Conservation (phyloP, 371 early-diverging fungal genomes). For the Saksenaea oblongispora region DNA sequence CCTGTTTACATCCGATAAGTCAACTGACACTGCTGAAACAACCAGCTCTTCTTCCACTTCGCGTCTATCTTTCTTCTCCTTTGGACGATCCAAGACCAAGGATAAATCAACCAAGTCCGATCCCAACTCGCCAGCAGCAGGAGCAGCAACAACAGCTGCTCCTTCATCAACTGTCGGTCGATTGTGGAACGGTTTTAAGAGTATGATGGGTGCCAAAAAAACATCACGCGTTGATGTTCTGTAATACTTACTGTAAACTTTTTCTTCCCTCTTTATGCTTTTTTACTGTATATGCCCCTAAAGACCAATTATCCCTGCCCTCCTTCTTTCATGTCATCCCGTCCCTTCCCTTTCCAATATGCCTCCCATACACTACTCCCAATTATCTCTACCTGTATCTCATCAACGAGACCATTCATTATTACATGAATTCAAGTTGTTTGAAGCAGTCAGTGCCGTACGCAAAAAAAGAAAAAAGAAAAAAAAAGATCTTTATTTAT, state of each 20-base stretch:
- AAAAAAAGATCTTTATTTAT: background rate
- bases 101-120: background rate
- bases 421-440: constrained; percentile 1
- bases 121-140: constrained; percentile 5
- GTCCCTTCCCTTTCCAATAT: constrained; percentile 4
- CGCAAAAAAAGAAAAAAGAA: background rate
- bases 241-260: constrained; percentile 12
- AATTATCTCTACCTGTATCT: background rate
- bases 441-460: background rate
- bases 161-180: constrained; percentile 27
- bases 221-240: constrained; percentile 44
- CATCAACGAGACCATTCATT: background rate
- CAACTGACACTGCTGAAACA: background rate
- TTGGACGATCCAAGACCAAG: constrained; percentile 14
- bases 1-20: background rate
- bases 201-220: constrained; percentile 42
- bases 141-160: background rate
- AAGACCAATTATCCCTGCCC: background rate
- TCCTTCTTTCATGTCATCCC: background rate
- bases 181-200: constrained; percentile 49
- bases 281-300: background rate
- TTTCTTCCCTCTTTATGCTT: background rate
- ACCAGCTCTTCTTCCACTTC: constrained; percentile 1
- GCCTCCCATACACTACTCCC: background rate
- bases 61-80: constrained; percentile 25